Base-by-base conservation (phyloP, 306 rosid genomes). In the Sicyos edulis region DNA sequence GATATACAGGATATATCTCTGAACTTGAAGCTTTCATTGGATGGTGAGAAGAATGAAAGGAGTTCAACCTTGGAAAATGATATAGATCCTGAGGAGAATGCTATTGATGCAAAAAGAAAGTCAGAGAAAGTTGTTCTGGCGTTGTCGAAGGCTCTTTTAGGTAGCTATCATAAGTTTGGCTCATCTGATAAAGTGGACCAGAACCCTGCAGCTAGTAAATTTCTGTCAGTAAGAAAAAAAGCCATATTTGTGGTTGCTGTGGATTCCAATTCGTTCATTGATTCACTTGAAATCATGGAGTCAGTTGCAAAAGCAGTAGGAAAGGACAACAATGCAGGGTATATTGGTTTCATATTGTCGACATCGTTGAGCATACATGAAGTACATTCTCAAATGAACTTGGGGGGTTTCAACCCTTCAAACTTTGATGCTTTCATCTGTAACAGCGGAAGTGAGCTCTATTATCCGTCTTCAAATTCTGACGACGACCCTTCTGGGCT, bases 1-100 rank as follows among this genome's bases (percentile, higher is more conserved):
- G 89, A 85, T 74, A 82, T 85, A 69, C 81, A 82, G 32, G 89
- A 85, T 79, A 19, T 85, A 79, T 85, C 85, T 29, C 72, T 85
- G 74, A 82, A 82, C 78, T 77, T 85, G 77, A 85, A 78, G 74
- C 47, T 85, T 60, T 73, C 86, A 74, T 49, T 85, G 74, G 86
- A 85, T 54, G 86, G 86, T 4, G 86, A 78, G 69, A 85, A 78
- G 77, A 70, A 13, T 61, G 86, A 75, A 34, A 76, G 65, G 54
- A 34, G 65, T 60, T 62, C 73, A 19, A 49, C 65, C 42, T 72
- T 55, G 70, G 80, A 77, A 32, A 78, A 74, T 66, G 60, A 71
- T 76, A 76, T 85, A 22, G 83, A 80, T 24, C 5, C 75, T 8
- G 89, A 82, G 45, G 87, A 78, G 29, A 71, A 10, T 54, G 81